Conservation (phyloP, 768 basidiomycete species). For the Hypholoma fasciculare region DNA sequence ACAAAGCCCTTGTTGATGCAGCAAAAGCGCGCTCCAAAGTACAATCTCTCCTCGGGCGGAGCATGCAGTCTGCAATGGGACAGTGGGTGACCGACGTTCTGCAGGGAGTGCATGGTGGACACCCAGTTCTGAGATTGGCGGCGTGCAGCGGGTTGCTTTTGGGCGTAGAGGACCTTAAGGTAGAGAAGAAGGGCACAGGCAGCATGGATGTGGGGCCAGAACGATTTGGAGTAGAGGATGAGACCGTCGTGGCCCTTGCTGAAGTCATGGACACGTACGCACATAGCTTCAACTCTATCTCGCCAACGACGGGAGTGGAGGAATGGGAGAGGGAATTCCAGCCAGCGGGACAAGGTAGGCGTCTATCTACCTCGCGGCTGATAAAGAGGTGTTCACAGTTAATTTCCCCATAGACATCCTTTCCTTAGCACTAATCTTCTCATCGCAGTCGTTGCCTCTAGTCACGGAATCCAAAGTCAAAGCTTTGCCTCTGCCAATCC, state of each 20-base stretch:
- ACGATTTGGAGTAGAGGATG: slow-evolving; percentile 56
- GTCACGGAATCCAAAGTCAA: slow-evolving; percentile 55
- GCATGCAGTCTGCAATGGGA: slow-evolving; percentile 38
- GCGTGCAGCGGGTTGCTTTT: slow-evolving; percentile 64
- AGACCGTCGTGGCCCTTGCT: slow-evolving; percentile 67
- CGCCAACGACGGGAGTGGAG: slow-evolving; percentile 23
- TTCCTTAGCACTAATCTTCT: slow-evolving; percentile 52
- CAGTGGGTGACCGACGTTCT: slow-evolving; percentile 54
- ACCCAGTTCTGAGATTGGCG: slow-evolving; percentile 59
- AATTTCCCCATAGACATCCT: slow-evolving; percentile 39
- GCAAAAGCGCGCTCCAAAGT: slow-evolving; percentile 31
- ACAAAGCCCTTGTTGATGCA: slow-evolving; percentile 38
- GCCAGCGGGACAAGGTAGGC: slow-evolving; percentile 46
- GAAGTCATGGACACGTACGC: slow-evolving; percentile 69
- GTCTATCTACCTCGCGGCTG: slow-evolving; percentile 8
- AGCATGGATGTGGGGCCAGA: slow-evolving; percentile 27
- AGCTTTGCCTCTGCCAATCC: slow-evolving; percentile 57
- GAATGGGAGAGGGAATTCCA: slow-evolving; percentile 74
- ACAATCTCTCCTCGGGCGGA: slow-evolving; percentile 35
- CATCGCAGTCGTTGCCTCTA: slow-evolving; percentile 59
- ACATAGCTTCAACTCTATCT: slow-evolving; percentile 21
- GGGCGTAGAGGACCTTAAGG: slow-evolving; percentile 59
- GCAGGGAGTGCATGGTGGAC: slow-evolving; percentile 66
- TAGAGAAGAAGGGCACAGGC: slow-evolving; percentile 24
- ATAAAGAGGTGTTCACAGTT: not conserved